Conservation (phyloP, 1,139 yeast genomes). For the Torulaspora pretoriensis region DNA sequence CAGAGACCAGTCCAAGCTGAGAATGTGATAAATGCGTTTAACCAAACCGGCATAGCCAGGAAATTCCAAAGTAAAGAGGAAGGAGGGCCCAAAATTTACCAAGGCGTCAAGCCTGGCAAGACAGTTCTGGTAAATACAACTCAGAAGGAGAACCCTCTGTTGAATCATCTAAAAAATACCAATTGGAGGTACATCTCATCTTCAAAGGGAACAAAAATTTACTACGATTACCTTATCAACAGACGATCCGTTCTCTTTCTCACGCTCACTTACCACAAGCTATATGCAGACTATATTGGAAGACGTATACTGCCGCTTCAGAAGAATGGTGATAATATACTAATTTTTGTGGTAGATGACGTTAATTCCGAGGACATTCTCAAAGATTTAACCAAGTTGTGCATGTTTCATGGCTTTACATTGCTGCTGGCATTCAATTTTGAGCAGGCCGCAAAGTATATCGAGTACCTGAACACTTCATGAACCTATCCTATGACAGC, state of each 20-base stretch:
- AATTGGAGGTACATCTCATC: conserved; percentile 46
- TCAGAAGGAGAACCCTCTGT: conserved; percentile 59
- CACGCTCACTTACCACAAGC: conserved; percentile 74
- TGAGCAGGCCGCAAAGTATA: conserved; percentile 81
- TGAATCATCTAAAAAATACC: conserved; percentile 46
- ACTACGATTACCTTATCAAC: conserved; percentile 61
- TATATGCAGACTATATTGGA: conserved; percentile 84
- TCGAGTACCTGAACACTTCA: conserved; percentile 39
- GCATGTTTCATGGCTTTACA: conserved; percentile 67
- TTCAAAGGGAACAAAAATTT: conserved; percentile 42
- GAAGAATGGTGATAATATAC: conserved; percentile 51
- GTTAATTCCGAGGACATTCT: conserved; percentile 68
- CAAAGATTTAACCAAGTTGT: conserved; percentile 63
- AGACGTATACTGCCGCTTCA: conserved; percentile 59
- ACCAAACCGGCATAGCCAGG: conserved; percentile 18
- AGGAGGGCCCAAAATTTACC: conserved; percentile 12
- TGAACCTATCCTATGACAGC: conserved; percentile 14
- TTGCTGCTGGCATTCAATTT: conserved; percentile 74
- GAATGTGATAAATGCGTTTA: conserved; percentile 28
- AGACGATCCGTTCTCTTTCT: conserved; percentile 69
- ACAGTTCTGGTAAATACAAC: conserved; percentile 47
- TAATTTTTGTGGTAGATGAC: conserved; percentile 74
- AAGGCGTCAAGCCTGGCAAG: conserved; percentile 18
- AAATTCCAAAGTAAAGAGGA: not conserved
- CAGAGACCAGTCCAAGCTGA: not conserved